Evolutionary conservation across 257 asterid species (phyloP).

Genomic region (Capsicum pubescens): DNA sequence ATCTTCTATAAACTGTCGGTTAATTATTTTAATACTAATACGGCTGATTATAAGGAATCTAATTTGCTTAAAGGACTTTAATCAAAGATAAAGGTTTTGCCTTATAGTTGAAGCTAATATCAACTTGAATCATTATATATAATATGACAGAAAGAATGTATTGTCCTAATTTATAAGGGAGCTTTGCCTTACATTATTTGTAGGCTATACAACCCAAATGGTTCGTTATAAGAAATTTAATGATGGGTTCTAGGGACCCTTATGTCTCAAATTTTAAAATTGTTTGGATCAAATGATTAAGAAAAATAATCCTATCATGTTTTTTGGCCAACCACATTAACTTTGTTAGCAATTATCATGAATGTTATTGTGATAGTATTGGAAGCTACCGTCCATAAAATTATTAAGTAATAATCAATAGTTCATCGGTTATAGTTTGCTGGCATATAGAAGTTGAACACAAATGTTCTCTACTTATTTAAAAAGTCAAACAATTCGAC

Average conservation of each 20-base stretch:
- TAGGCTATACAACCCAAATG: background rate
- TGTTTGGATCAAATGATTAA: background rate
- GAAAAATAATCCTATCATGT: background rate
- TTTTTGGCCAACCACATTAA: slow-evolving; percentile 27
- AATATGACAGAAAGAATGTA: slow-evolving; percentile 3
- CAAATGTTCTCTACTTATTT: background rate
- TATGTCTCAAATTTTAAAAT: slow-evolving; percentile 4
- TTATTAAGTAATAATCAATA: background rate
- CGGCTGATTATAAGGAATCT: slow-evolving; percentile 18
- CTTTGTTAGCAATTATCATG: background rate
- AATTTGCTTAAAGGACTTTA: slow-evolving; percentile 19
- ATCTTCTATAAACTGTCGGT: slow-evolving; percentile 23
- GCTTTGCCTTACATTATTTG: background rate
- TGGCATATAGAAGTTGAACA: background rate
- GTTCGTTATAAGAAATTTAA: background rate
- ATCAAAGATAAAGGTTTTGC: background rate
- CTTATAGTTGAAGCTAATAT: slow-evolving; percentile 8
- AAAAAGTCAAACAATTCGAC: background rate
- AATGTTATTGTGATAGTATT: slow-evolving; percentile 7
- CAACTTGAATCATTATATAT: background rate
- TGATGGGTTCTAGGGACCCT: background rate
- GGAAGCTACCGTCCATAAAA: slow-evolving; percentile 18
- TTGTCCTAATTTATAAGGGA: background rate
- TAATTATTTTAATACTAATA: slow-evolving; percentile 11
- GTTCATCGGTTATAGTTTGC: background rate